A percentile compares a stretch with the other conserved stretches of the same genome.
Conservation (phyloP, 2,329 filamentous ascomycete species). For the Anthostomella pinea region DNA sequence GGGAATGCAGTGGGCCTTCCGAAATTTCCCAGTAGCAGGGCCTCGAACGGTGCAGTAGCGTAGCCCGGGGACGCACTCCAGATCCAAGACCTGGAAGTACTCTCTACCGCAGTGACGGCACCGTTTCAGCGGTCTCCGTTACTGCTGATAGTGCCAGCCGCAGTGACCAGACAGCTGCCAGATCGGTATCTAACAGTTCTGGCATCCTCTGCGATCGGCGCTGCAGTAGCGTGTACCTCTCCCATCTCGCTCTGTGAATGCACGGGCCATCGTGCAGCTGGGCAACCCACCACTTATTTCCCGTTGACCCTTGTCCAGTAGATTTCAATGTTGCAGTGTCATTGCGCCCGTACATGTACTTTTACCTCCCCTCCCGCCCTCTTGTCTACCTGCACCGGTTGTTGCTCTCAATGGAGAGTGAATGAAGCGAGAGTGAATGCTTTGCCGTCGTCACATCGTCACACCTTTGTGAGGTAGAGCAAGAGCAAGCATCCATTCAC, state of each 20-base stretch:
- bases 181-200: no score
- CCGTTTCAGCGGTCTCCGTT: background rate
- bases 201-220: no score
- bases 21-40: conserved; percentile 26
- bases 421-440: no score
- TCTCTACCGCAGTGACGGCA: background rate
- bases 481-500: no score
- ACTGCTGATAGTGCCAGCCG: no score
- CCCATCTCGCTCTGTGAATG: background rate
- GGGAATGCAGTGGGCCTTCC: conserved; percentile 17
- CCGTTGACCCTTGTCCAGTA: background rate
- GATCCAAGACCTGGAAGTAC: no score
- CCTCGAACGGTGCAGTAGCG: conserved; percentile 17
- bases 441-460: no score
- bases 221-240: background rate
- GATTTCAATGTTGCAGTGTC: background rate
- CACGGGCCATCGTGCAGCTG: conserved; percentile 2
- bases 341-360: conserved; percentile 1
- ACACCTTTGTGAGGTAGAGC: no score
- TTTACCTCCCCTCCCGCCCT: conserved; percentile 4
- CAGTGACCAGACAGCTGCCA: no score
- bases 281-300: background rate
- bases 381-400: conserved; percentile 12
- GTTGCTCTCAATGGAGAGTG: no score
- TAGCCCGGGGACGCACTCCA: conserved; percentile 16